A percentile compares a stretch with the other conserved stretches of the same genome.
These are phyloP conservation scores for Fusarium annulatum DNA, from an alignment of 2,329 filamentous ascomycete species.

Conservation along the genomic window DNA sequence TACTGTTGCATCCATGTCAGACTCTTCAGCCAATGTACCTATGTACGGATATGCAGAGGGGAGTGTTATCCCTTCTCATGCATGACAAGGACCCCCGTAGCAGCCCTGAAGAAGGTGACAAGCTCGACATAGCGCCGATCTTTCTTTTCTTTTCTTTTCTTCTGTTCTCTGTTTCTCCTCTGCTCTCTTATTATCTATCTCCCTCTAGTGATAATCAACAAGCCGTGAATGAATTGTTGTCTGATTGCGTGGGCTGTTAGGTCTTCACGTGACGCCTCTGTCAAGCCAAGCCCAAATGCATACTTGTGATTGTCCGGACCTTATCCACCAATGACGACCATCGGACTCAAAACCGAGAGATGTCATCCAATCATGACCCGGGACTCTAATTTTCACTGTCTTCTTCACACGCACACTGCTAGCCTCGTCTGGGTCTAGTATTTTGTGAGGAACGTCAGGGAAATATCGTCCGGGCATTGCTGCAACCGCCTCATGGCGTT, in stretches of 20 bases:
- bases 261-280: not conserved
- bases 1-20: not conserved
- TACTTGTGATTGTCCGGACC: not conserved
- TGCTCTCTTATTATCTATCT: too few relatives aligned
- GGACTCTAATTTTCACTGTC: not conserved
- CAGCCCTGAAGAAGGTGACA: not conserved
- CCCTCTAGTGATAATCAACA: not conserved
- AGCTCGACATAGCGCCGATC: fast-evolving
- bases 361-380: not conserved
- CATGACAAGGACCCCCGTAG: not conserved
- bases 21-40: too few relatives aligned
- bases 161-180: fast-evolving
- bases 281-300: too few relatives aligned
- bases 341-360: fast-evolving
- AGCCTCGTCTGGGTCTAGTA: not conserved
- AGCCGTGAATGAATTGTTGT: not conserved
- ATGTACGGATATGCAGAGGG: not conserved
- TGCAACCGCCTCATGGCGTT: not conserved
- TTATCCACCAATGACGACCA: fast-evolving
- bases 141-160: not conserved
- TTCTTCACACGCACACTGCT: fast-evolving
- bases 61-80: not conserved
- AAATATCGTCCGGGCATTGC: not conserved
- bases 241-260: not conserved
- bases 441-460: fast-evolving